These are phyloP conservation scores for Penicillium taxi DNA, from an alignment of 495 filamentous ascomycete genomes.

Conservation along the genomic window DNA sequence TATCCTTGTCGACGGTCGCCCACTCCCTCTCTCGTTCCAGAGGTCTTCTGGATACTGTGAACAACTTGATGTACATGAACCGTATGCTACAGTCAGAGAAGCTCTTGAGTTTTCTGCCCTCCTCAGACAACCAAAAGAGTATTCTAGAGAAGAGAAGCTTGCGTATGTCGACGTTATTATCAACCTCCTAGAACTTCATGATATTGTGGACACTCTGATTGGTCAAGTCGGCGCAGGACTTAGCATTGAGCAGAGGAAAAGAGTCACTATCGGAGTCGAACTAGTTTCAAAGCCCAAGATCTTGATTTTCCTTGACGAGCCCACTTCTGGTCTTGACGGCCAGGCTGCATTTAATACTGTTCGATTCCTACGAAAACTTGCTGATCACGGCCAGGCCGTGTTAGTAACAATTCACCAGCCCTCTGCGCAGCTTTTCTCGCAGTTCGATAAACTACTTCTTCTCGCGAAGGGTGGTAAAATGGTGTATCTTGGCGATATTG, in stretches of 20 bases:
- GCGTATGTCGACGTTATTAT: conserved; percentile 54
- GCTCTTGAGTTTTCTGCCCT: conserved; percentile 53
- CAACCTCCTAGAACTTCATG: conserved; percentile 48
- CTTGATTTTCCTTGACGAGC: too few species aligned
- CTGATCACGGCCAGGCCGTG: too few species aligned
- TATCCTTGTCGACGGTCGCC: conserved; percentile 74
- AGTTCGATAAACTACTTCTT: too few species aligned
- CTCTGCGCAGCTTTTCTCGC: too few species aligned
- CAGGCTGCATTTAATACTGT: too few species aligned
- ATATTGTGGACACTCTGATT: conserved; percentile 47
- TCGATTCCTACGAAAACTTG: too few species aligned
- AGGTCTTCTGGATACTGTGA: conserved; percentile 53
- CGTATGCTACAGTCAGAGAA: conserved; percentile 52
- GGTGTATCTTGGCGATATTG: too few species aligned
- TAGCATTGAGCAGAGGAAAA: conserved; percentile 55
- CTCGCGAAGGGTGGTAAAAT: too few species aligned
- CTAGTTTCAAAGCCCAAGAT: too few species aligned
- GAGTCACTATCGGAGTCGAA: conserved; percentile 37
- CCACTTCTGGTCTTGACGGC: too few species aligned
- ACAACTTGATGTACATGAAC: conserved; percentile 54
- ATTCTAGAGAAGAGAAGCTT: conserved; percentile 47
- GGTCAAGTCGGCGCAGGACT: conserved; percentile 45
- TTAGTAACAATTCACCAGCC: too few species aligned
- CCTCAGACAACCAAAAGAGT: conserved; percentile 47
- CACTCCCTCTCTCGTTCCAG: conserved; percentile 72